phyloP scores from a whole-genome alignment of 2,329 filamentous ascomycete species.

The Boeremia lycopersici region DNA sequence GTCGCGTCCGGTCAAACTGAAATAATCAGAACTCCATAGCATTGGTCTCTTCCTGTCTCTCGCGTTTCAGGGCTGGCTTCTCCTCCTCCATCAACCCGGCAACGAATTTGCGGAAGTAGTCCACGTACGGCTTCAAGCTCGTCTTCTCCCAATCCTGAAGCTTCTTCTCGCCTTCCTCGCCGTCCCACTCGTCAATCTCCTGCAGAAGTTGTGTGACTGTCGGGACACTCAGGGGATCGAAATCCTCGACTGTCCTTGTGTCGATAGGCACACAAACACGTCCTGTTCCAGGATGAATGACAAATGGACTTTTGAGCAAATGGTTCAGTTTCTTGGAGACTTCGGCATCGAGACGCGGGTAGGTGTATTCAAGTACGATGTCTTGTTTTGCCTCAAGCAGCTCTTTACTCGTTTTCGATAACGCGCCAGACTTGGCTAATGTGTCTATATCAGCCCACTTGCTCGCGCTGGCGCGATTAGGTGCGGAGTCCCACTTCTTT shows the following conservation, averaged over 20 bases:
- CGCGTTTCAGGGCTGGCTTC: constrained; percentile 53
- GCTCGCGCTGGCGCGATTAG: constrained; percentile 72
- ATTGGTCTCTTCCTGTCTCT: constrained; percentile 61
- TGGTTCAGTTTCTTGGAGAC: constrained; percentile 98
- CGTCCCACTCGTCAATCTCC: constrained; percentile 85
- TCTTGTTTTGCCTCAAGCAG: constrained; percentile 93
- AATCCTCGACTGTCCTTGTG: constrained; percentile 71
- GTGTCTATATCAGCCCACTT: constrained; percentile 97
- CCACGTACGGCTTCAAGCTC: constrained; percentile 87
- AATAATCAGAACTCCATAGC: constrained; percentile 67
- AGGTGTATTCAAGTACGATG: constrained; percentile 95
- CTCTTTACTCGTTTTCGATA: constrained; percentile 73
- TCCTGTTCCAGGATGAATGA: constrained; percentile 92
- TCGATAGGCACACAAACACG: constrained; percentile 96
- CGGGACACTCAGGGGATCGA: constrained; percentile 87
- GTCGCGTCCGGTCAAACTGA: background rate
- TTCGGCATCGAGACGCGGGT: constrained; percentile 93
- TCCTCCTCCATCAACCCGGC: constrained; percentile 78
- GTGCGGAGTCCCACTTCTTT: constrained; percentile 88
- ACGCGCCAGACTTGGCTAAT: constrained; percentile 76
- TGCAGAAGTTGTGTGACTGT: constrained; percentile 80
- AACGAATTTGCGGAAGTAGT: constrained; percentile 86
- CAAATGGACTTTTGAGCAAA: constrained; percentile 95
- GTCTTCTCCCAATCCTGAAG: constrained; percentile 96
- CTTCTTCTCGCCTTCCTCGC: constrained; percentile 57